Percentiles rank a stretch among this genome's conserved stretches.
Evolutionary conservation across 371 early-diverging fungal species (phyloP).

Genomic region (Caulochytrium protostelioides): DNA sequence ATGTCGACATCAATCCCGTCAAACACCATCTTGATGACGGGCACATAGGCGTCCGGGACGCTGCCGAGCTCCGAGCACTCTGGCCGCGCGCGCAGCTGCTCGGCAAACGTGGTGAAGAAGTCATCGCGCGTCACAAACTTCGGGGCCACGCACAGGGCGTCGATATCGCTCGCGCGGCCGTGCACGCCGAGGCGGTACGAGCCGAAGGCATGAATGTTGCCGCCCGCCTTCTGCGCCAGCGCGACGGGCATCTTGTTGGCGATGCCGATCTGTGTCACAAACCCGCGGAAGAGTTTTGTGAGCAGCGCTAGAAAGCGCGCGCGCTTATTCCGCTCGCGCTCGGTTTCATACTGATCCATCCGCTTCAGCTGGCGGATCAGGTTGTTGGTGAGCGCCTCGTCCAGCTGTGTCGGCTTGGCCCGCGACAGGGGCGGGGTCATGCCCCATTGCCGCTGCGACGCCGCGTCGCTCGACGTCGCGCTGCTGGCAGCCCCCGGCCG

Average conservation of each 20-base stretch:
- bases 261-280: slow-evolving; percentile 38
- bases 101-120: slow-evolving; percentile 82
- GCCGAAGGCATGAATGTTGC: slow-evolving; percentile 98
- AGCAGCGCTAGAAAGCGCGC: no score
- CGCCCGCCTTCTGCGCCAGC: slow-evolving; percentile 69
- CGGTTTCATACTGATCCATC: no score
- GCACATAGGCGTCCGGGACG: slow-evolving; percentile 91
- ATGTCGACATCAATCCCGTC: slow-evolving; percentile 86
- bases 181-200: slow-evolving; percentile 98
- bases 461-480: no score
- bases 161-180: slow-evolving; percentile 91
- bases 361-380: no score
- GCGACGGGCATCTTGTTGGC: slow-evolving; percentile 49
- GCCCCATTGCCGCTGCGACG: no score
- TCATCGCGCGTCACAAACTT: slow-evolving; percentile 81
- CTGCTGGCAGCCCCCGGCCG: no score
- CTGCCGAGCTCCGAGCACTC: slow-evolving; percentile 42
- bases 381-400: no score
- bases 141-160: slow-evolving; percentile 95
- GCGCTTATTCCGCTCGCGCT: no score
- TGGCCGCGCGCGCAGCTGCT: slow-evolving; percentile 49
- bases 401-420: no score
- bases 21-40: slow-evolving; percentile 90
- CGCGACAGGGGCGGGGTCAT: no score
- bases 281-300: no score